phyloP scores from a whole-genome alignment of 495 filamentous ascomycete genomes.

The Astrothelium subdiscretum region DNA sequence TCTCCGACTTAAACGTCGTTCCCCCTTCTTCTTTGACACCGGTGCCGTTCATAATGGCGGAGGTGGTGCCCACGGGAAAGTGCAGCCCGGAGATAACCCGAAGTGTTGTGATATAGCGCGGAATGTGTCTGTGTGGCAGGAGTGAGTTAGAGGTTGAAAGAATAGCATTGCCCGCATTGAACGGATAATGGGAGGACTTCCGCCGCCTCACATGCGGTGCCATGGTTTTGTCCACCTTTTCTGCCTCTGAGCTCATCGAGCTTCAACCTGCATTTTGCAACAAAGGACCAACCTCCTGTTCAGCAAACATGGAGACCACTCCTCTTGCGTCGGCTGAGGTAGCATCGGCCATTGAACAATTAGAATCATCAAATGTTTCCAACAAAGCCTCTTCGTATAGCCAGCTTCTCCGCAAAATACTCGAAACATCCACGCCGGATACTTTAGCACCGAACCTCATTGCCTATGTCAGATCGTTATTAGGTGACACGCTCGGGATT shows the following conservation, averaged over 20 bases:
- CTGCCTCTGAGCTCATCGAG: background rate
- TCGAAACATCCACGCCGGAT: constrained; percentile 40
- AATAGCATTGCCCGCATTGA: too few species aligned
- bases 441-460: constrained; percentile 53
- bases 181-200: too few species aligned
- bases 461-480: constrained; percentile 55
- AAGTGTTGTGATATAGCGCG: background rate
- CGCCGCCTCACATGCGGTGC: background rate
- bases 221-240: background rate
- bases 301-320: background rate
- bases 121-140: background rate
- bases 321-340: constrained; percentile 50
- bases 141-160: background rate
- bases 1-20: constrained; percentile 14
- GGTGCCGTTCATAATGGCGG: constrained; percentile 18
- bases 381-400: constrained; percentile 54
- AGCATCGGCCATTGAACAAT: constrained; percentile 40
- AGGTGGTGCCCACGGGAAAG: background rate
- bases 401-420: constrained; percentile 52
- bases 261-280: background rate
- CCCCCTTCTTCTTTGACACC: constrained; percentile 31
- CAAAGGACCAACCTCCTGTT: too few species aligned
- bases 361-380: constrained; percentile 40
- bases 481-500: constrained; percentile 58
- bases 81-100: background rate